Base-by-base conservation (phyloP, 495 filamentous ascomycete species). In the Aspergillus asperescens region DNA sequence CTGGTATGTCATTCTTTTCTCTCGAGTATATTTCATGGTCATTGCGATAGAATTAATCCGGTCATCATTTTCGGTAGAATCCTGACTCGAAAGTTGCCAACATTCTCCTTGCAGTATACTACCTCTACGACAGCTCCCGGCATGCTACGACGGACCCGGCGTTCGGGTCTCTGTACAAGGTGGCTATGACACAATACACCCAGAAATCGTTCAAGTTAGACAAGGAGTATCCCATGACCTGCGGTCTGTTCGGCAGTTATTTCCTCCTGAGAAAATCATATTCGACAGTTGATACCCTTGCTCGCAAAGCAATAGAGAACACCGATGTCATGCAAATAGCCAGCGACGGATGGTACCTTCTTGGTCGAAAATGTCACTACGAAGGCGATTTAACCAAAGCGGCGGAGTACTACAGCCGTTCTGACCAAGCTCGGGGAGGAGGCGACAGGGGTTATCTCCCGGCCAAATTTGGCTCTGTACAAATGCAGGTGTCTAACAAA, bases 281-380 rank as follows among this genome's bases (percentile, higher is more conserved):
- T 63, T 57, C 78, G 2, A 87, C 86, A 41, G 92, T 93, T 8
- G 92, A 98, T 54, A 79, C 78, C 9, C 78, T 97, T 7, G 88
- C 93, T 23, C 86, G 91, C 63, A 93, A 92, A 66, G 90, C 94
- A 1, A 96, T 97, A 55, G 88, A 96, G 62, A 81, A 87, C 52
- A 96, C 92, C 2, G 93, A 98, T 63, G 90, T 96, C 55, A 91
- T 94, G 67, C 85, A 88, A 10, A 88, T 97, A 64, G 91, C 91
- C 2, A 95, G 90, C 65, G 93, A 98, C 61, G 93, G 92, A 18
- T 96, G 90, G 90, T 97, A 95, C 68, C 71, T 95, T 4, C 82
- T 97, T 12, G 93, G 88, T 10, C 77, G 90, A 38, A 96, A 94
- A 62, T 84, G 88, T 54, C 93, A 98, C 67, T 88, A 87, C 34